Percentiles rank a stretch among this genome's conserved stretches.
phyloP scores from a whole-genome alignment of 2,329 filamentous ascomycete genomes.

The Pestalotiopsis sp. region DNA sequence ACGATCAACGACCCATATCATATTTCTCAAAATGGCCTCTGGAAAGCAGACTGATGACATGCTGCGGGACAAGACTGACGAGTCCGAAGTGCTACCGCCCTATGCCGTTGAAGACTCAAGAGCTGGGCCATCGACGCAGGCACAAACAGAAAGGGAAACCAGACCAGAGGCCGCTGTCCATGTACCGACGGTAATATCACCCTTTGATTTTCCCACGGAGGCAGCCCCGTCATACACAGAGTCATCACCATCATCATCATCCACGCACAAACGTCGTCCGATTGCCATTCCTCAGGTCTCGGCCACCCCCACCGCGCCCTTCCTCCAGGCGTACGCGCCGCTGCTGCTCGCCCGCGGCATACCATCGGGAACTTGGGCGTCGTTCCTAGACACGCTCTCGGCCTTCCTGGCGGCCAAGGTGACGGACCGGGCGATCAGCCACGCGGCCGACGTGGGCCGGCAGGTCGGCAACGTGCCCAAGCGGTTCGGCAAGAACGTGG shows the following conservation, averaged over 20 bases:
- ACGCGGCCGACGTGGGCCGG: conserved; percentile 43
- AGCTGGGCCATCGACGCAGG: neutral
- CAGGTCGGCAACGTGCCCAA: conserved; percentile 38
- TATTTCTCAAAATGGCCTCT: neutral
- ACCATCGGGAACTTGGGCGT: conserved; percentile 23
- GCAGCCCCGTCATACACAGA: conserved; percentile 32
- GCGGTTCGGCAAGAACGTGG: conserved; percentile 37
- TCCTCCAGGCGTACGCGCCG: conserved; percentile 41
- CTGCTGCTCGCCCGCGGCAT: conserved; percentile 39
- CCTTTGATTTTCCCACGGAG: conserved; percentile 43
- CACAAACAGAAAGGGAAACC: neutral
- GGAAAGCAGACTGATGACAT: conserved; percentile 9
- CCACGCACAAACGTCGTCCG: conserved; percentile 23
- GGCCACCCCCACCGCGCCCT: conserved; percentile 37
- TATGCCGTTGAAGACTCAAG: neutral
- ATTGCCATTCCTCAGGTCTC: conserved; percentile 44
- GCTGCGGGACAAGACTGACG: neutral
- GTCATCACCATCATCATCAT: neutral
- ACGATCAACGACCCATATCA: neutral
- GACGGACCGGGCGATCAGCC: conserved; percentile 43
- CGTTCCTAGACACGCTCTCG: conserved; percentile 41
- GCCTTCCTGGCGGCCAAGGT: conserved; percentile 49
- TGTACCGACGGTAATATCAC: conserved; percentile 34
- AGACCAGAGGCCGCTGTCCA: neutral
- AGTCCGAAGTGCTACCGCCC: neutral